Base-by-base conservation (phyloP, 2,329 filamentous ascomycete genomes). In the Venturiaceae sp. region DNA sequence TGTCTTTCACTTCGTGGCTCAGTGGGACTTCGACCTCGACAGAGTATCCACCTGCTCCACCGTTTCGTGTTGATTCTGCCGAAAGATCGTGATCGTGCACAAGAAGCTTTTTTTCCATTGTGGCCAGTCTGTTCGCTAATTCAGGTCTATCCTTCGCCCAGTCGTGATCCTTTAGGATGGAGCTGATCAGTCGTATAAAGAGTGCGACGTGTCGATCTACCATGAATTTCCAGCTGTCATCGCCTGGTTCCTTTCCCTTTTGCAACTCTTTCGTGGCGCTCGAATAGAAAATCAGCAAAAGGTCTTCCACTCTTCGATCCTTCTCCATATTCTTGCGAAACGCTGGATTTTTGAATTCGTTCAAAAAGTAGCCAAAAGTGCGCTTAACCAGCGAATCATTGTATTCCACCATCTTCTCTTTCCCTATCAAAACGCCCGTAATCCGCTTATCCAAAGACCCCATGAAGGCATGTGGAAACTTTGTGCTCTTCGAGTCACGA, bases 201-300 rank as follows among this genome's bases (percentile, higher is more conserved):
- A 99, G 82, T 54, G 94, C 94, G 59, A 97, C 86, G 72, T 99
- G 94, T 58, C 92, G 84, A 72, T 99, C 94, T 19, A 95, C 91
- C 74, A 97, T 84, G 60, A 88, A 78, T 74, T 94, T 96, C 88
- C 90, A 96, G 57, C 83, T 83, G 69, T 95, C 90, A 71, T 97
- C 92, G 52, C 88, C 87, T 0, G 84, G 80, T 0, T 82, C 73
- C 71, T 88, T 88, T 57, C 87, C 82, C 70, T 90, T 89, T 71
- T 88, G 85, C 66, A 96, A 81, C 62, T 95, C 92, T 71, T 95
- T 95, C 50, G 90, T 95, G 6, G 94, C 92, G 62, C 90, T 88
- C 1, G 92, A 95, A 74, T 95, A 97, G 78, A 99, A 97, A 63
- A 97, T 96, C 64, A 99, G 80, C 55, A 99, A 84, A 55, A 97